Conservation (phyloP, 129 eudicot species). For the Oenanthe sinensis region DNA sequence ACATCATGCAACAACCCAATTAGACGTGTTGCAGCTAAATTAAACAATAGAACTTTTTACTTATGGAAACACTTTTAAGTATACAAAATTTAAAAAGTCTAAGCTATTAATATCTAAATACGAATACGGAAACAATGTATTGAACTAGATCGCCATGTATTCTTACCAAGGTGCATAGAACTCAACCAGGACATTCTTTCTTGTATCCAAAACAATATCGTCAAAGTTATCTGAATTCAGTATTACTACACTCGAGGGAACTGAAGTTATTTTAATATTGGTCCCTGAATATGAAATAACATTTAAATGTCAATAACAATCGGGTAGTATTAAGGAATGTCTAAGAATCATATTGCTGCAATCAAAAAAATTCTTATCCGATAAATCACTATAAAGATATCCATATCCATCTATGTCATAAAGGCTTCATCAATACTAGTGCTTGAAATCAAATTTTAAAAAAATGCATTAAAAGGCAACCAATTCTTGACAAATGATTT, state of each 20-base stretch:
- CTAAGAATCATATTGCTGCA: background rate
- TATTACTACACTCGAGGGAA: conserved; percentile 83
- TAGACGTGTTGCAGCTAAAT: background rate
- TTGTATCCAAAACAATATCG: conserved; percentile 70
- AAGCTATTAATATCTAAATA: conserved; percentile 6
- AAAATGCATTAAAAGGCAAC: background rate
- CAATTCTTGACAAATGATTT: background rate
- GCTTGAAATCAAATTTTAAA: background rate
- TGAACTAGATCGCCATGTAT: background rate
- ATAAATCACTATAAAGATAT: background rate
- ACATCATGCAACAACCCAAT: conserved; percentile 10
- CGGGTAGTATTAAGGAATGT: background rate
- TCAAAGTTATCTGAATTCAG: conserved; percentile 77
- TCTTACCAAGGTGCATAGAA: conserved; percentile 95
- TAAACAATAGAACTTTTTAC: background rate
- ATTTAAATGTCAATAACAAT: background rate
- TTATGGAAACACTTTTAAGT: background rate
- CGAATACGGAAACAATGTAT: background rate
- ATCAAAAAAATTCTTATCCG: background rate
- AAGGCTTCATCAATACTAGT: background rate
- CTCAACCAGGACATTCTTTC: conserved; percentile 89
- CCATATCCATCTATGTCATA: background rate
- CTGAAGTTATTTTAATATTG: conserved; percentile 70
- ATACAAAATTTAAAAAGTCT: background rate
- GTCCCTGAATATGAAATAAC: conserved; percentile 57